Evolutionary conservation across 345 rosid genomes (phyloP).

Genomic region (Corchorus olitorius): DNA sequence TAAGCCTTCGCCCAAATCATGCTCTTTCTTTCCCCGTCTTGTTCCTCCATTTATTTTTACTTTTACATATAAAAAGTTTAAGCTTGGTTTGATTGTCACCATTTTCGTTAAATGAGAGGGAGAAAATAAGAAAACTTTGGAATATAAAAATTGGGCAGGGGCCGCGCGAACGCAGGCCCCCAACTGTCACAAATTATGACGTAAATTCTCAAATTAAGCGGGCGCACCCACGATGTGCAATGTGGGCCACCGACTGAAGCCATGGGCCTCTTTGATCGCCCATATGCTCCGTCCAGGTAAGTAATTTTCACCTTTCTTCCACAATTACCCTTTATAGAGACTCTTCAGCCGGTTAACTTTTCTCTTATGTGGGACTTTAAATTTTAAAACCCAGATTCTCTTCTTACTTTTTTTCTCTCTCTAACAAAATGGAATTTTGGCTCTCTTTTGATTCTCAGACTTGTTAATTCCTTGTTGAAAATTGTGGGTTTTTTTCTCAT

Average conservation of each 20-base stretch:
- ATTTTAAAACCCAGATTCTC: background rate
- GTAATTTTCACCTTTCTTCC: background rate
- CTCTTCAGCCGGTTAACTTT: background rate
- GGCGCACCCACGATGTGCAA: conserved; percentile 16
- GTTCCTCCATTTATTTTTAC: too few relatives aligned
- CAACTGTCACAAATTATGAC: conserved; percentile 21
- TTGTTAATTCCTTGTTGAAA: background rate
- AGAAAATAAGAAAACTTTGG: too few relatives aligned
- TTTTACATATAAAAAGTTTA: background rate
- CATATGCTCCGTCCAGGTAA: conserved; percentile 27
- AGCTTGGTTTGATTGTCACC: background rate
- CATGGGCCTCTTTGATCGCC: background rate
- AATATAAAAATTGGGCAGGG: background rate
- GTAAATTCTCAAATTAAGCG: conserved; percentile 22
- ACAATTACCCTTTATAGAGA: background rate
- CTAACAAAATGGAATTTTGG: background rate
- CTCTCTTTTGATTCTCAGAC: background rate
- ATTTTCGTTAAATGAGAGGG: background rate
- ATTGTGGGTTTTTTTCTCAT: background rate
- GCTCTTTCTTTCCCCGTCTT: background rate
- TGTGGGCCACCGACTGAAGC: conserved; percentile 5
- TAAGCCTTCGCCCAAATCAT: background rate
- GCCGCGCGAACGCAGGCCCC: conserved; percentile 36
- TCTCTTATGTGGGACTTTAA: background rate
- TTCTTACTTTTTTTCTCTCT: too few relatives aligned